A percentile compares a stretch with the other conserved stretches of the same genome.
Conservation (phyloP, 352 stramenopile genomes). For the Phytopythium oedochilum region DNA sequence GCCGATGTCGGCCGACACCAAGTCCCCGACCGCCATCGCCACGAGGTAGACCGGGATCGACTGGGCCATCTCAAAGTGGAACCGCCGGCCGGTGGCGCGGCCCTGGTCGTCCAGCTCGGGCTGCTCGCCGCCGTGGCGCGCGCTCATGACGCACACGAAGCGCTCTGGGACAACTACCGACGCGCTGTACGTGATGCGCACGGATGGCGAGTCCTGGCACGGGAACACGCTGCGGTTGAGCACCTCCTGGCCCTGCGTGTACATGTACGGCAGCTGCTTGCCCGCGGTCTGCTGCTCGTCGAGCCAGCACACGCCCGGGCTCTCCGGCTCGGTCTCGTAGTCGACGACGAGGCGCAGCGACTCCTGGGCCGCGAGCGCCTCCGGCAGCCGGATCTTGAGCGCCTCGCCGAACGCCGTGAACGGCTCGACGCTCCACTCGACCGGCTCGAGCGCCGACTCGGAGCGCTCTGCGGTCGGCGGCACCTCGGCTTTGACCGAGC, state of each 20-base stretch:
- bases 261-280: conserved; percentile 74
- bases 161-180: conserved; percentile 89
- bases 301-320: conserved; percentile 77
- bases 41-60: conserved; percentile 85
- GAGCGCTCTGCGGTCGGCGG: conserved; percentile 5
- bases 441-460: conserved; percentile 3
- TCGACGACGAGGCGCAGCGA: conserved; percentile 38
- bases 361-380: conserved; percentile 10
- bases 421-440: conserved; percentile 38
- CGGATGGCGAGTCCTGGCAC: conserved; percentile 91
- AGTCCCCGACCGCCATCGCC: conserved; percentile 75
- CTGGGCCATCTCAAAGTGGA: conserved; percentile 77
- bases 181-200: conserved; percentile 95
- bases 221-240: conserved; percentile 83
- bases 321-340: conserved; percentile 64
- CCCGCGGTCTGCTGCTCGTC: conserved; percentile 80
- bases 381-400: conserved; percentile 44
- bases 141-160: conserved; percentile 89
- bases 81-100: conserved; percentile 24
- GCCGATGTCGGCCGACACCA: conserved; percentile 60
- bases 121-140: conserved; percentile 33
- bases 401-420: conserved; percentile 65
- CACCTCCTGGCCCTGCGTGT: conserved; percentile 85
- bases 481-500: conserved; percentile 27
- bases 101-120: conserved; percentile 12